Percentiles rank a stretch among this genome's conserved stretches.
These are phyloP conservation scores for Triticum monococcum DNA, from an alignment of 176 grass and related monocot genomes.

Conservation along the genomic window DNA sequence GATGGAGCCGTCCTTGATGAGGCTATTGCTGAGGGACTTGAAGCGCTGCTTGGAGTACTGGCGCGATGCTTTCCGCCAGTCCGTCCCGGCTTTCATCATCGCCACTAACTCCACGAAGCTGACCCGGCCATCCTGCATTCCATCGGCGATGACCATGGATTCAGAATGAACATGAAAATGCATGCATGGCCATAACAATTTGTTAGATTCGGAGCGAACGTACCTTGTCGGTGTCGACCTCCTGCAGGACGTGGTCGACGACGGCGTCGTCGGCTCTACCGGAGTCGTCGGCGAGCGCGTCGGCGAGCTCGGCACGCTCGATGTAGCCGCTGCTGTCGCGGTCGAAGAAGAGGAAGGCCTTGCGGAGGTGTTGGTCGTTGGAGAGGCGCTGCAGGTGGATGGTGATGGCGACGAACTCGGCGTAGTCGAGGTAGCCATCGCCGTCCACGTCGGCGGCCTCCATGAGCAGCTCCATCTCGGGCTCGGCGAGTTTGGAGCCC, in stretches of 20 bases:
- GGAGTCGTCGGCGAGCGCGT: slow-evolving; percentile 73
- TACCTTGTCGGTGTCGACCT: slow-evolving; percentile 88
- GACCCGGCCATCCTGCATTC: slow-evolving; percentile 52
- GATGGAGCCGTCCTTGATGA: slow-evolving; percentile 78
- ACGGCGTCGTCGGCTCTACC: slow-evolving; percentile 58
- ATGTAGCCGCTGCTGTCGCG: slow-evolving; percentile 85
- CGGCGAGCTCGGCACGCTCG: slow-evolving; percentile 64
- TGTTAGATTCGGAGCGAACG: not conserved
- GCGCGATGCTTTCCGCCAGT: slow-evolving; percentile 94
- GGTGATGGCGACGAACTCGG: slow-evolving; percentile 86
- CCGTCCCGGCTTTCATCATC: slow-evolving; percentile 94
- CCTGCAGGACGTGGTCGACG: slow-evolving; percentile 62
- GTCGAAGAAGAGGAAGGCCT: slow-evolving; percentile 93
- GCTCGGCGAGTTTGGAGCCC: slow-evolving; percentile 76
- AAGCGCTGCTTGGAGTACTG: slow-evolving; percentile 95
- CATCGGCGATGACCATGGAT: not conserved
- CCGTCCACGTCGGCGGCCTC: slow-evolving; percentile 93
- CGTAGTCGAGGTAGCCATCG: slow-evolving; percentile 91
- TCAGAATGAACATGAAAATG: not conserved
- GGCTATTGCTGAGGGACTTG: slow-evolving; percentile 76
- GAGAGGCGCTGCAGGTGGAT: slow-evolving; percentile 92
- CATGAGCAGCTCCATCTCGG: slow-evolving; percentile 96
- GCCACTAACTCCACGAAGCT: slow-evolving; percentile 81
- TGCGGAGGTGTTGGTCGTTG: slow-evolving; percentile 88
- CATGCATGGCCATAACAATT: not conserved